These are phyloP conservation scores for Gentiana straminea DNA, from an alignment of 257 asterid species.

Conservation along the genomic window DNA sequence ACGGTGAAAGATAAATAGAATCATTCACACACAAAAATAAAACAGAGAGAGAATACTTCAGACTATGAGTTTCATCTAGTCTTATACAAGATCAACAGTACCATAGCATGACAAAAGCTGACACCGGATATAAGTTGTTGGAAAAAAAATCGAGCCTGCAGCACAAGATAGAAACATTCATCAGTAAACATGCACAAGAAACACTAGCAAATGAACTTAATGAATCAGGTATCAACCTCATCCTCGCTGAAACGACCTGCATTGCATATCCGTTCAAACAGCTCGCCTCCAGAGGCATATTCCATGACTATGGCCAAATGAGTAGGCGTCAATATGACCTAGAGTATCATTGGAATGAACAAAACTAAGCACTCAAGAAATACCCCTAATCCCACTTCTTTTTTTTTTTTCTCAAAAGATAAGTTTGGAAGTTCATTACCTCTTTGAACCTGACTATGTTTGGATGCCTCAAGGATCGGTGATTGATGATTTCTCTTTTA, in stretches of 20 bases:
- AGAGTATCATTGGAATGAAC: background rate
- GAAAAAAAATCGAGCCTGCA: conserved; percentile 91
- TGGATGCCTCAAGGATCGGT: conserved; percentile 88
- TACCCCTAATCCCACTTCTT: background rate
- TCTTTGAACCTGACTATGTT: conserved; percentile 84
- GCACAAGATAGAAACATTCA: background rate
- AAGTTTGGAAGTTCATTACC: conserved; percentile 23
- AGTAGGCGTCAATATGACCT: conserved; percentile 89
- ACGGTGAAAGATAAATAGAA: conserved; percentile 6
- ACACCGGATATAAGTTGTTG: conserved; percentile 99
- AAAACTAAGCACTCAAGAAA: conserved; percentile 6
- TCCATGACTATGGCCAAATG: conserved; percentile 99
- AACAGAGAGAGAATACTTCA: background rate
- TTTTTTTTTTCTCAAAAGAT: too few species aligned
- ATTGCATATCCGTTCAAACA: conserved; percentile 90
- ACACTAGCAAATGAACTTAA: background rate
- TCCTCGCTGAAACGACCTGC: conserved; percentile 98
- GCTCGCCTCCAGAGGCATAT: conserved; percentile 97
- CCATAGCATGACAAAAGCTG: conserved; percentile 97
- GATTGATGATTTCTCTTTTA: conserved; percentile 86
- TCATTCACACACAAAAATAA: too few species aligned
- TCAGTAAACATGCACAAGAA: conserved; percentile 5
- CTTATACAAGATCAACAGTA: conserved; percentile 8
- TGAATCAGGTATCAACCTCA: conserved; percentile 44
- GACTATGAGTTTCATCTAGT: background rate